These are phyloP conservation scores for Calendula officinalis DNA, from an alignment of 129 eudicot genomes.

Conservation along the genomic window DNA sequence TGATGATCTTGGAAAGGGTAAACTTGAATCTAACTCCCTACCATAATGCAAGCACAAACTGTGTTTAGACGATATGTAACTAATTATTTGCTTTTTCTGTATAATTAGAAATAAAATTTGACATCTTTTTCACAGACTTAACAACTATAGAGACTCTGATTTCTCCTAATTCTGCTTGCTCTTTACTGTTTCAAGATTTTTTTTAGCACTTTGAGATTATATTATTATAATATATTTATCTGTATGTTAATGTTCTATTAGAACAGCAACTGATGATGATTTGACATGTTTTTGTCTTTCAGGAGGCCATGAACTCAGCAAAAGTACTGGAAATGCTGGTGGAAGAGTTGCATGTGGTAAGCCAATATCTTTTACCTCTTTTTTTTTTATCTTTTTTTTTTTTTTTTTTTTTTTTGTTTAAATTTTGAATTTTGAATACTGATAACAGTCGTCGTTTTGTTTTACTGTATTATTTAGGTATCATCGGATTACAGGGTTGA, in stretches of 20 bases:
- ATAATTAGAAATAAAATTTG: too few relatives aligned
- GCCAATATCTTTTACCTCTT: constrained; percentile 12
- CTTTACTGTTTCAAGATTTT: too few relatives aligned
- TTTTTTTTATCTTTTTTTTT: not conserved
- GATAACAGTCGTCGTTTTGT: not conserved
- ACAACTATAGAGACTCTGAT: too few relatives aligned
- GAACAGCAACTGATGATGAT: not conserved
- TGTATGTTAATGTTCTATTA: not conserved
- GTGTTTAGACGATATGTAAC: too few relatives aligned
- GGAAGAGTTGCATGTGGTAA: constrained; percentile 92
- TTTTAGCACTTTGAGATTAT: too few relatives aligned
- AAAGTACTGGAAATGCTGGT: constrained; percentile 93
- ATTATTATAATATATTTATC: not conserved
- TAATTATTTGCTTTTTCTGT: too few relatives aligned
- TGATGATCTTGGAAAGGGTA: constrained; percentile 98
- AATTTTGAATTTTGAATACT: not conserved
- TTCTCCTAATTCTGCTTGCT: too few relatives aligned
- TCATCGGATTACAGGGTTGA: constrained; percentile 85
- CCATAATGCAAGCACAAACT: too few relatives aligned
- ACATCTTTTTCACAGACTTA: too few relatives aligned
- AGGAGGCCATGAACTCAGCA: constrained; percentile 98
- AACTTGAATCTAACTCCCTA: constrained; percentile 5
- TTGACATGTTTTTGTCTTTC: constrained; percentile 13
- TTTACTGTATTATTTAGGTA: constrained; percentile 42
- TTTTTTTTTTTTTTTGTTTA: not conserved